Percentiles rank a stretch among this genome's conserved stretches.
These are phyloP conservation scores for Monilinia aucupariae DNA, from an alignment of 2,329 filamentous ascomycete species.

Conservation along the genomic window DNA sequence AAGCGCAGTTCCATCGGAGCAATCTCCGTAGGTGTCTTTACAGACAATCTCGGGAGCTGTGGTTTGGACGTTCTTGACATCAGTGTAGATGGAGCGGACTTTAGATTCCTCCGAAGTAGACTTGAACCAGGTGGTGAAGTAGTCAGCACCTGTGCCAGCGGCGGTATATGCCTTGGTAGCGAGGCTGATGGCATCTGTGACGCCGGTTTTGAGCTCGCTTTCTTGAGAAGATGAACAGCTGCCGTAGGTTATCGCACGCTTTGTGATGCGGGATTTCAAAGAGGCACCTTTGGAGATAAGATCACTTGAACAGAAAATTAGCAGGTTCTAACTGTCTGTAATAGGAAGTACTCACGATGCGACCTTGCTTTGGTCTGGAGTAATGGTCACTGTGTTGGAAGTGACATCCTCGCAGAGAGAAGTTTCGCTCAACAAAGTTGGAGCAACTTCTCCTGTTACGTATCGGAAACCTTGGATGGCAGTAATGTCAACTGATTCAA, in stretches of 20 bases:
- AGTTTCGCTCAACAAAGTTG: constrained; percentile 17
- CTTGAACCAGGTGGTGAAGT: constrained; percentile 29
- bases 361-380: constrained; percentile 24
- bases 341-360: constrained; percentile 19
- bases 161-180: constrained; percentile 26
- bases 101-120: constrained; percentile 21
- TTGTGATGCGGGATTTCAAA: constrained; percentile 23
- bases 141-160: constrained; percentile 21
- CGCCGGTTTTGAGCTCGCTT: constrained; percentile 21
- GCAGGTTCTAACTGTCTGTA: not conserved
- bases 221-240: constrained; percentile 22
- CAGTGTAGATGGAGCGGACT: constrained; percentile 26
- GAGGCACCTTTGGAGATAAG: constrained; percentile 20
- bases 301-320: constrained; percentile 18
- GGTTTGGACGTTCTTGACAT: constrained; percentile 25
- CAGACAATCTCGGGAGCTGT: constrained; percentile 25
- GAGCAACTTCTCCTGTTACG: constrained; percentile 21
- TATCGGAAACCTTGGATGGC: constrained; percentile 29
- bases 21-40: constrained; percentile 24
- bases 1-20: constrained; percentile 24
- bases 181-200: constrained; percentile 25
- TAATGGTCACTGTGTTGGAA: constrained; percentile 24
- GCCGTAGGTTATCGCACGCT: constrained; percentile 25
- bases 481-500: constrained; percentile 22
- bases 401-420: constrained; percentile 19